A percentile compares a stretch with the other conserved stretches of the same genome.
Evolutionary conservation across 1,284 basidiomycete species (phyloP).

Genomic region (Boletus smithii): DNA sequence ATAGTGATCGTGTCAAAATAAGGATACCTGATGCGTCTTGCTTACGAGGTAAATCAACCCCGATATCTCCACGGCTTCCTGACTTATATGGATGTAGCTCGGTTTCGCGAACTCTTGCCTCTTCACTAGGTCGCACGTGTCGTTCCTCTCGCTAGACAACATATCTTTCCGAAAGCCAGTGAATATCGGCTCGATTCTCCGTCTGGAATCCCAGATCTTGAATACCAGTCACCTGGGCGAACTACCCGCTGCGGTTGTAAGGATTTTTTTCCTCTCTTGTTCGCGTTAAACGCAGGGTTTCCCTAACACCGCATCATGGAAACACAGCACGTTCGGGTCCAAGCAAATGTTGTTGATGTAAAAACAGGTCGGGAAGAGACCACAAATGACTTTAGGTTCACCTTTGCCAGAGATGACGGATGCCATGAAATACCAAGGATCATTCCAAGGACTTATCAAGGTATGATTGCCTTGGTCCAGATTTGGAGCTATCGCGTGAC

Average conservation of each 20-base stretch:
- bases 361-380: slow-evolving; percentile 63
- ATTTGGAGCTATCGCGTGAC: background rate
- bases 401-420: slow-evolving; percentile 51
- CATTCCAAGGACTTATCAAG: slow-evolving; percentile 69
- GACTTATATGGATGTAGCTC: slow-evolving; percentile 43
- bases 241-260: slow-evolving; percentile 51
- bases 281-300: background rate
- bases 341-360: slow-evolving; percentile 74
- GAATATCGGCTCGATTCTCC: slow-evolving; percentile 76
- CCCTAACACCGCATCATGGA: background rate
- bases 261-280: slow-evolving; percentile 19
- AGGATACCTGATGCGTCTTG: slow-evolving; percentile 61
- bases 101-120: slow-evolving; percentile 71
- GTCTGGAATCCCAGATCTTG: slow-evolving; percentile 65
- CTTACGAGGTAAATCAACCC: slow-evolving; percentile 51
- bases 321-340: slow-evolving; percentile 64
- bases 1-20: background rate
- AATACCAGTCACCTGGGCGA: slow-evolving; percentile 47
- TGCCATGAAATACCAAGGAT: slow-evolving; percentile 49
- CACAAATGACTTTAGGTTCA: slow-evolving; percentile 73
- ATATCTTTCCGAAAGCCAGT: slow-evolving; percentile 81
- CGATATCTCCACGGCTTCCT: slow-evolving; percentile 2
- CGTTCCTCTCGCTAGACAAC: slow-evolving; percentile 74
- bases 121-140: slow-evolving; percentile 65
- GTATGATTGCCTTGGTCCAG: slow-evolving; percentile 33